Base-by-base conservation (phyloP, 768 basidiomycete genomes). In the Lactifluus subvellereus region DNA sequence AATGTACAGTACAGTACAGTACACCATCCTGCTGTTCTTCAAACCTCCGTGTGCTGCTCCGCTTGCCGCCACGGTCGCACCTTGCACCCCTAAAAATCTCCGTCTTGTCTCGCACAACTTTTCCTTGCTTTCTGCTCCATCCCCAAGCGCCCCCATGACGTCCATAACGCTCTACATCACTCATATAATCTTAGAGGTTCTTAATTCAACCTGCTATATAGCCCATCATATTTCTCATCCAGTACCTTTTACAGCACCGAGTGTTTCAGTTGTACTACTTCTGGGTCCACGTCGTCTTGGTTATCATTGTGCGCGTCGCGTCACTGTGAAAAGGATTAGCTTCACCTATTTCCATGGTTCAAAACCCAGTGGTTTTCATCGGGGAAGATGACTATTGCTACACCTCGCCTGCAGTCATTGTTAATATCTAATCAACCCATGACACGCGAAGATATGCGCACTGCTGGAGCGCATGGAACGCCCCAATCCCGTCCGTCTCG, bases 281-380 rank as follows among this genome's bases (percentile, higher is more conserved):
- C 54, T 22, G 47, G 16, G 3, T 60, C 60, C 56, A 38, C 61
- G 3, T 59, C 52, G 37, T 3, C 27, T 27, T 58, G 43, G 33
- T 60, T n/a, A 43, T 10, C 45, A 45, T 47, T 18, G 33, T 18
- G 6, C 22, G 22, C 16, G 20, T 27, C 7, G 16, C n/a, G n/a
- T n/a, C 43, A 42, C 32, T 2, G 18, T n/a, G 30, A 59, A 49
- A 48, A 54, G 27, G 4, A 60, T 38, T 1, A 43, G 37, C 67
- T 78, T 35, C 33, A 84, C 84, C 85, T 89, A 68, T 91, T 91
- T 57, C 85, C 86, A 62, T 87, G 88, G 59, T 89, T 82, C 64
- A 91, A 68, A 30, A 92, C 92, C 94, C 94, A 94, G 71, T 96
- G 94, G 67, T 94, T 96, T 75, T 96, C 94, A 67, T 89, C 84